A percentile compares a stretch with the other conserved stretches of the same genome.
Conservation (phyloP, 805 yeast species). For the Yarrowia phangngaensis region DNA sequence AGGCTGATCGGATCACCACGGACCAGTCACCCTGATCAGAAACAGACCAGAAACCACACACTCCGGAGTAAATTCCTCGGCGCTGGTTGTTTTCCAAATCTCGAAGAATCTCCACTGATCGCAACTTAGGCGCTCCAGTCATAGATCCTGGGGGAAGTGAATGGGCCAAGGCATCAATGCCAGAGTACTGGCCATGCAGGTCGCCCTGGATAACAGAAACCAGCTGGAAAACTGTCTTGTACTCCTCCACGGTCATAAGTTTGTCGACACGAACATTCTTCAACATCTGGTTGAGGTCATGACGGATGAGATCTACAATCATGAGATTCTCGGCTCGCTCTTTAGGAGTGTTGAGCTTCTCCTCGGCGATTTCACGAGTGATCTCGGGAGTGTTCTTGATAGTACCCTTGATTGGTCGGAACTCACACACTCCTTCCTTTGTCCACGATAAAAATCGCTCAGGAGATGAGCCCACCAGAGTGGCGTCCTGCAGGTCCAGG, state of each 20-base stretch:
- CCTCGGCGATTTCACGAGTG: constrained; percentile 55
- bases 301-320: constrained; percentile 95
- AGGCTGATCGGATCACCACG: constrained; percentile 83
- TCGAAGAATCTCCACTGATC: constrained; percentile 81
- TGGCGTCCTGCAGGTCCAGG: constrained; percentile 53
- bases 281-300: constrained; percentile 72
- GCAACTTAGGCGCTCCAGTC: constrained; percentile 98
- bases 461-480: constrained; percentile 83
- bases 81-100: constrained; percentile 48
- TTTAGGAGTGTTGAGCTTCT: constrained; percentile 72
- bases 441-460: constrained; percentile 88
- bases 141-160: constrained; percentile 97
- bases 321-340: constrained; percentile 94
- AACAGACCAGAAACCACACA: constrained; percentile 90
- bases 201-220: constrained; percentile 83
- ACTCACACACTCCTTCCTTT: constrained; percentile 52
- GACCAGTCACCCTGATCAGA: constrained; percentile 93
- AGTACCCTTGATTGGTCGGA: constrained; percentile 96
- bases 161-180: constrained; percentile 71
- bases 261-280: constrained; percentile 65
- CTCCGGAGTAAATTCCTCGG: constrained; percentile 91
- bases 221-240: constrained; percentile 82
- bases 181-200: constrained; percentile 48
- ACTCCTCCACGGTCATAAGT: constrained; percentile 89
- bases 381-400: constrained; percentile 62